These are phyloP conservation scores for Phoenix dactylifera DNA, from an alignment of 176 grass and related monocot species.

Conservation along the genomic window DNA sequence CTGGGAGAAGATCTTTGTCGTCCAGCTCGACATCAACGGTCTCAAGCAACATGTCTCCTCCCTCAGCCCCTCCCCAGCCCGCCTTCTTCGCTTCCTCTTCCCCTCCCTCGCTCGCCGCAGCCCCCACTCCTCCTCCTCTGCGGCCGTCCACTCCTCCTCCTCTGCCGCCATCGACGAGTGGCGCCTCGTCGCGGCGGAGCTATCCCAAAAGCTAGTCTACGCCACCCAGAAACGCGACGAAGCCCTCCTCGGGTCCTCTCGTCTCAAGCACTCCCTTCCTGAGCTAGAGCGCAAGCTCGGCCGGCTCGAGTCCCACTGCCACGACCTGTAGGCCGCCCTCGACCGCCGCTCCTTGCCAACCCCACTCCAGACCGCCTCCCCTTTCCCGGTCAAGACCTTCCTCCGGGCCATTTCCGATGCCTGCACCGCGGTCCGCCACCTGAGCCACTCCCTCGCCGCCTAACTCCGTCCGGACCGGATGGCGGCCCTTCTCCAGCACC, in stretches of 20 bases:
- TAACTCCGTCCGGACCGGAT: not conserved
- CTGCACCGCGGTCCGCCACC: slow-evolving; percentile 19
- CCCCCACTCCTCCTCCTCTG: slow-evolving; percentile 41
- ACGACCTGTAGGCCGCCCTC: slow-evolving; percentile 19
- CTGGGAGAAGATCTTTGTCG: too few species aligned
- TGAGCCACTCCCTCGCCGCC: slow-evolving; percentile 16
- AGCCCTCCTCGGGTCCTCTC: slow-evolving; percentile 11
- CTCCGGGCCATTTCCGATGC: slow-evolving; percentile 4
- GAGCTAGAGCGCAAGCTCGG: slow-evolving; percentile 79
- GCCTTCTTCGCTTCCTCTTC: slow-evolving; percentile 47
- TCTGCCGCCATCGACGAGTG: slow-evolving; percentile 9
- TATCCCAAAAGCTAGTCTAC: slow-evolving; percentile 11
- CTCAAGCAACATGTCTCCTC: not conserved
- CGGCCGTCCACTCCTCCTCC: slow-evolving; percentile 16
- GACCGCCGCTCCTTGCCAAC: not conserved
- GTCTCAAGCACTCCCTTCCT: slow-evolving; percentile 8
- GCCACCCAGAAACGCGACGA: slow-evolving; percentile 15
- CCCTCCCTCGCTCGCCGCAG: slow-evolving; percentile 2
- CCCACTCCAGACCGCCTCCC: not conserved
- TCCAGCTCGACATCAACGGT: not conserved
- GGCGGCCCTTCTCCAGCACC: slow-evolving; percentile 8
- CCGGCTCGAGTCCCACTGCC: slow-evolving; percentile 44
- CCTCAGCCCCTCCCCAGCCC: slow-evolving; percentile 33
- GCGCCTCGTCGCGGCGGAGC: slow-evolving; percentile 11
- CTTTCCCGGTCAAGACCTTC: not conserved